phyloP scores from a whole-genome alignment of 225 moss, liverwort and hornwort genomes.

The Antitrichia curtipendula region DNA sequence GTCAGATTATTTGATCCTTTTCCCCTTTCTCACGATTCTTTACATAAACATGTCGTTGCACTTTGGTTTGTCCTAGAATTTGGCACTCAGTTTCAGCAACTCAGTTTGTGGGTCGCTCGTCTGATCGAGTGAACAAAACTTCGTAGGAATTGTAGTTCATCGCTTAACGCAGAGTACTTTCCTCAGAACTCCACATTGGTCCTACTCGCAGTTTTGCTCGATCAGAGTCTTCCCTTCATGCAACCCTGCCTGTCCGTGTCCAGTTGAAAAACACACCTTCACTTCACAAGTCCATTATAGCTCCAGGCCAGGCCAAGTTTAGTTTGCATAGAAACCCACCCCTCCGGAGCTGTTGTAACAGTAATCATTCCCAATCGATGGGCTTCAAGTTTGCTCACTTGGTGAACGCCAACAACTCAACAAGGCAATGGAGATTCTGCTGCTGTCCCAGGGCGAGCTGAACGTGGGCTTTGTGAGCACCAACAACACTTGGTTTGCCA shows the following conservation, averaged over 20 bases:
- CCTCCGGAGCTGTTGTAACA: not conserved
- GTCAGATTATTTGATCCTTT: not conserved
- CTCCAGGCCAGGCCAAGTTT: not conserved
- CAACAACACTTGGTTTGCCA: not conserved
- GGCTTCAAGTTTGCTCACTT: not conserved
- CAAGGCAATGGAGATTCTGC: not conserved
- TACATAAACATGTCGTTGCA: constrained; percentile 7
- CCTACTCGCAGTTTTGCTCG: not conserved
- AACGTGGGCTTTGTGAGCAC: not conserved
- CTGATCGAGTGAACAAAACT: not conserved
- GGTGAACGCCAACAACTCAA: not conserved
- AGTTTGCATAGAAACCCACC: not conserved
- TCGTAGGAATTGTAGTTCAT: not conserved
- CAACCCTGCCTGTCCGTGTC: not conserved
- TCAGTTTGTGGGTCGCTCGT: not conserved
- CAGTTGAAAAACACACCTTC: too few relatives aligned
- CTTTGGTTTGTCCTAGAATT: constrained; percentile 4
- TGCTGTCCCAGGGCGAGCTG: not conserved
- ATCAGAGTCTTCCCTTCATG: not conserved
- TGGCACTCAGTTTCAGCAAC: not conserved
- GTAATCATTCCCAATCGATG: not conserved
- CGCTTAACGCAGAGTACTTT: not conserved
- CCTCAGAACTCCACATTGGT: not conserved
- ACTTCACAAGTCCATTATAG: not conserved
- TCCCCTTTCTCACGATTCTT: constrained; percentile 5